Percentiles rank a stretch among this genome's conserved stretches.
Evolutionary conservation across 83 land plant species (phyloP).

Genomic region (Larix sibirica): DNA sequence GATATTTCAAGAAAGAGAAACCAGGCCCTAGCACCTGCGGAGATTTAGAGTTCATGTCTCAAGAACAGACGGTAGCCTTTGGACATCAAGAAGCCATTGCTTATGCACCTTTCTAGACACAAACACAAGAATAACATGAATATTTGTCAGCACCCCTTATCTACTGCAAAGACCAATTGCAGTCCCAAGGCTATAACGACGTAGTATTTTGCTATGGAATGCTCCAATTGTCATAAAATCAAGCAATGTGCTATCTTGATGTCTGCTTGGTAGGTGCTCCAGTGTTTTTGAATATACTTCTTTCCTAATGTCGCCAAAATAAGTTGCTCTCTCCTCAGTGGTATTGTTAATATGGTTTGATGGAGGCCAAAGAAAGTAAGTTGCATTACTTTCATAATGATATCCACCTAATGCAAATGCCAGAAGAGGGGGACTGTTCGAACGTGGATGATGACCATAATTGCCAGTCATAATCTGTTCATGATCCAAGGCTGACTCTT

Average conservation of each 20-base stretch:
- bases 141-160: constrained; percentile 69
- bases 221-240: constrained; percentile 95
- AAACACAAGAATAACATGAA: constrained; percentile 93
- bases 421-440: constrained; percentile 54
- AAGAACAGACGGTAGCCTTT: constrained; percentile 73
- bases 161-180: constrained; percentile 87
- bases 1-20: neutral
- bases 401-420: constrained; percentile 72
- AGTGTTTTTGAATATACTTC: constrained; percentile 59
- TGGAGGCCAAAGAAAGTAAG: constrained; percentile 86
- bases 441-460: constrained; percentile 23
- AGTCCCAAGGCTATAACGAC: constrained; percentile 85
- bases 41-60: constrained; percentile 50
- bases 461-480: constrained; percentile 30
- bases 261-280: constrained; percentile 60
- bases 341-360: constrained; percentile 62
- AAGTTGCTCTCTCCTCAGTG: constrained; percentile 88
- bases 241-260: constrained; percentile 91
- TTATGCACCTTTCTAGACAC: constrained; percentile 88
- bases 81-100: constrained; percentile 78
- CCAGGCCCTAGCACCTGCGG: too few relatives aligned
- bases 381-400: constrained; percentile 81
- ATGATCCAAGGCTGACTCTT: constrained; percentile 60
- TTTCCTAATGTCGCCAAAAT: constrained; percentile 89
- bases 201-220: constrained; percentile 88